Evolutionary conservation across 331 rosid species (phyloP).

Genomic region (Malus hybrid): DNA sequence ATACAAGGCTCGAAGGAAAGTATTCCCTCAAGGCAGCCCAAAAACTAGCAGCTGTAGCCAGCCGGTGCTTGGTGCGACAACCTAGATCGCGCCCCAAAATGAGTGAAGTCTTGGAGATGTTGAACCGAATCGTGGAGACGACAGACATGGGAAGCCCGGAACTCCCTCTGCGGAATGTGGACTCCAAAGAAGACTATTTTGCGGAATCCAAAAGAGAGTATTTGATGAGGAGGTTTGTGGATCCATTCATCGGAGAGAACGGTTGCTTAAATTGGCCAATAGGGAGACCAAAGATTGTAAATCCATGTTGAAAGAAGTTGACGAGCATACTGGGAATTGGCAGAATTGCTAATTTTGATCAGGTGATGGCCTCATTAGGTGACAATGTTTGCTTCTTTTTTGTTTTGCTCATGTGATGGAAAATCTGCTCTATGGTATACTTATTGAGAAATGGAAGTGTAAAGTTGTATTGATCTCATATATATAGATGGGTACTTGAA

Average conservation of each 20-base stretch:
- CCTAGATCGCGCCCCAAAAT: slow-evolving; percentile 39
- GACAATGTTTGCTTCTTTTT: background rate
- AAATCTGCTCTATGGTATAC: background rate
- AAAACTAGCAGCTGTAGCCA: slow-evolving; percentile 42
- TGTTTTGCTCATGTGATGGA: background rate
- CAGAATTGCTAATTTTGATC: background rate
- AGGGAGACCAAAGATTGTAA: slow-evolving; percentile 31
- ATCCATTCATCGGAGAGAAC: slow-evolving; percentile 36
- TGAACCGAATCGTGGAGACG: slow-evolving; percentile 24
- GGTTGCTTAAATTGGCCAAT: slow-evolving; percentile 31
- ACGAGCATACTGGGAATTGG: background rate
- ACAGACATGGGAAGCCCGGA: slow-evolving; percentile 26
- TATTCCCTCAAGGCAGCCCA: slow-evolving; percentile 42
- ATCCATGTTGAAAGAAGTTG: slow-evolving; percentile 17
- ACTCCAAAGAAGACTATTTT: slow-evolving; percentile 4
- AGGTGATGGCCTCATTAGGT: background rate
- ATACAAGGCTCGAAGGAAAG: slow-evolving; percentile 47
- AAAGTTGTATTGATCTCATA: background rate
- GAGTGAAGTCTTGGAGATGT: slow-evolving; percentile 47
- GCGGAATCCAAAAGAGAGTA: slow-evolving; percentile 28
- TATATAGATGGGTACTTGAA: background rate
- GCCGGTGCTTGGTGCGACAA: slow-evolving; percentile 43
- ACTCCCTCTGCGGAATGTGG: slow-evolving; percentile 14
- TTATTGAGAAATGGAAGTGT: background rate
- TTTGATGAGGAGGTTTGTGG: slow-evolving; percentile 26